These are phyloP conservation scores for Podosphaera leucotricha DNA, from an alignment of 2,329 filamentous ascomycete species.

Conservation along the genomic window DNA sequence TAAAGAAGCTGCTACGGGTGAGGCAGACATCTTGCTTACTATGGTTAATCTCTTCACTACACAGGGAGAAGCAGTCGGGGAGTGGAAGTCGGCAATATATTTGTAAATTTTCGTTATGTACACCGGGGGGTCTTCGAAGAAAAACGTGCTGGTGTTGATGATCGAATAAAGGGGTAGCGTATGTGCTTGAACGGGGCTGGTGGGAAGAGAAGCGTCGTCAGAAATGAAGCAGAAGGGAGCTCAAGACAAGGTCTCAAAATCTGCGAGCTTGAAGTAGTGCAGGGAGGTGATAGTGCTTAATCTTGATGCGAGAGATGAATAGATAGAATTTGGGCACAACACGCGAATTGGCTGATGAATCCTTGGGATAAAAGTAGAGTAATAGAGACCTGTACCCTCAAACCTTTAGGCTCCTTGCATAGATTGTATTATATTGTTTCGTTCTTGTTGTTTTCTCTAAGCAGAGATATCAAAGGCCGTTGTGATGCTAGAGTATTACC, in stretches of 20 bases:
- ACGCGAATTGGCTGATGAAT: constrained; percentile 12
- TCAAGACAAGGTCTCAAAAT: constrained; percentile 15
- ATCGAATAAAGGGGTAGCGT: constrained; percentile 15
- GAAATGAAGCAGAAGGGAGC: constrained; percentile 14
- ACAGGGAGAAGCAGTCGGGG: constrained; percentile 19
- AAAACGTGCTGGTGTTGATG: constrained; percentile 69
- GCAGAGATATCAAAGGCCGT: too few species aligned
- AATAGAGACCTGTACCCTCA: constrained; percentile 16
- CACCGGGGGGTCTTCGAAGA: constrained; percentile 66
- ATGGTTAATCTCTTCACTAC: constrained; percentile 18
- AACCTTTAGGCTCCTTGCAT: constrained; percentile 11
- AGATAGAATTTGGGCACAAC: constrained; percentile 10
- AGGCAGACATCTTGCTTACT: constrained; percentile 47
- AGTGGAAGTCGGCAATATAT: constrained; percentile 24
- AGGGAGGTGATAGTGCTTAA: constrained; percentile 9
- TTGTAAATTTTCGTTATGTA: constrained; percentile 47
- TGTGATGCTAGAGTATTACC: too few species aligned
- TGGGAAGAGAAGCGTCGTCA: constrained; percentile 15
- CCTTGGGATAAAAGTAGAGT: constrained; percentile 14
- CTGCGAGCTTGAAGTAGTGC: constrained; percentile 11
- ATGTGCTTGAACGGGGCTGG: constrained; percentile 15
- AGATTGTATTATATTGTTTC: too few species aligned
- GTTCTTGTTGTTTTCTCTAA: too few species aligned
- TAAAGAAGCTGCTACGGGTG: constrained; percentile 34
- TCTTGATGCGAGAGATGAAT: constrained; percentile 15